Base-by-base conservation (phyloP, 495 filamentous ascomycete genomes). In the Friedmanniomyces endolithicus region DNA sequence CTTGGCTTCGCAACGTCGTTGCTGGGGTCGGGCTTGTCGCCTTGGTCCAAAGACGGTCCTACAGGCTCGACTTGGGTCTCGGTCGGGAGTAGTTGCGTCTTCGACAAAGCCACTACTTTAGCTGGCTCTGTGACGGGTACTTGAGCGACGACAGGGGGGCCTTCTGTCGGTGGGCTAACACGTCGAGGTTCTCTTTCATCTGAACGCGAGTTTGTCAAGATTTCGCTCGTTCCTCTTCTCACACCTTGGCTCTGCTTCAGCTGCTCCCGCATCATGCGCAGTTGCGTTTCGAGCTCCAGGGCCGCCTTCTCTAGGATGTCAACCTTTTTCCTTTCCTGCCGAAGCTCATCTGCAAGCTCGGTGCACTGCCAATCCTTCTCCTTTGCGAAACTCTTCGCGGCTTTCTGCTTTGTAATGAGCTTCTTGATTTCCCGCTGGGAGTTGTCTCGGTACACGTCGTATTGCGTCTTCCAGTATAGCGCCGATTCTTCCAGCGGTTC, bases 381-480 rank as follows among this genome's bases (percentile, higher is more conserved):
- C 62, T 82, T 85, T 33, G 92, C 92, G 65, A 86, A 97, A 46
- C 81, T 85, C 67, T 89, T 95, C 11, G 90, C 88, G 48, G 86
- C 74, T 22, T 85, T 82, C 50, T 72, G 68, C 54, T 72, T 72
- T 9, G 52, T 52, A 29, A 83, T 66, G 22, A 89, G 75, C 57
- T 74, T 75, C 64, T 83, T 71, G 57, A 77, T 76, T 41, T 82
- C 75, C 55, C 73, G 79, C 62, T 80, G 78, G 11, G 88, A 90
- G 43, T 85, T 83, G 31, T 77, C 74, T 46, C 90, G 82, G 64
- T 96, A 90, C 53, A 75, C 79, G 54, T 94, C 84, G 62, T 86
- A 94, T 66, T 94, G 82, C 11, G 80, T 77, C 66, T 97, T 97
- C 92, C 92, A 98, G 68, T 90, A 95, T 65, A 83, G 83, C 1